These are phyloP conservation scores for Carnegiea gigantea DNA, from an alignment of 179 eudicot genomes.

Conservation along the genomic window DNA sequence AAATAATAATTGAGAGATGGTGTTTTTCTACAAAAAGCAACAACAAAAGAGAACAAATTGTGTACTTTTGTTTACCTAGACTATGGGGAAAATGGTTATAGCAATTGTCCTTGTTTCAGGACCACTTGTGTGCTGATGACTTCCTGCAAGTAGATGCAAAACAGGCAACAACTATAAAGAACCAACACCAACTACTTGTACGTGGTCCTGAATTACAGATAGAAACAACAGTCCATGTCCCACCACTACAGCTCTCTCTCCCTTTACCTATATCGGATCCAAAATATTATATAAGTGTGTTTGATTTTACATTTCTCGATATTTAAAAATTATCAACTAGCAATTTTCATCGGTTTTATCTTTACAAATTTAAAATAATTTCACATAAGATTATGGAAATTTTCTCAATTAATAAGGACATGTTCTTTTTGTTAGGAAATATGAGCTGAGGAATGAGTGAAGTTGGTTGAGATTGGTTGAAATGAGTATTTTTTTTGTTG, in stretches of 20 bases:
- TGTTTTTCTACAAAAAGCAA: conserved; percentile 21
- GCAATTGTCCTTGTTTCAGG: conserved; percentile 28
- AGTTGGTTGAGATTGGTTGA: too few relatives aligned
- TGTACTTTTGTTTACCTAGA: conserved; percentile 23
- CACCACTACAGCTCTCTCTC: conserved; percentile 2
- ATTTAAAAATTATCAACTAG: too few relatives aligned
- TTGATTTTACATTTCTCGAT: too few relatives aligned
- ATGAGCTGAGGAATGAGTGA: too few relatives aligned
- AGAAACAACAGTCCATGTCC: conserved; percentile 12
- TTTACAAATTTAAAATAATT: too few relatives aligned
- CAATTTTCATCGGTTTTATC: too few relatives aligned
- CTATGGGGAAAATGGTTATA: conserved; percentile 18
- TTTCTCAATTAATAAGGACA: too few relatives aligned
- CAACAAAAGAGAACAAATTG: conserved; percentile 23
- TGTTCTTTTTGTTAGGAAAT: too few relatives aligned
- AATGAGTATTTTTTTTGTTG: too few relatives aligned
- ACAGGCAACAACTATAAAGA: conserved; percentile 52
- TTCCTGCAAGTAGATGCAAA: conserved; percentile 35
- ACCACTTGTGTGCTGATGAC: conserved; percentile 31
- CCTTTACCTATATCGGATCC: not conserved
- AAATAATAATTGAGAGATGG: not conserved
- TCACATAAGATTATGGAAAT: too few relatives aligned
- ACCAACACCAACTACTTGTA: conserved; percentile 38
- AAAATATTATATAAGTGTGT: too few relatives aligned
- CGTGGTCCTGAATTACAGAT: conserved; percentile 21